Conservation (phyloP, 345 rosid species). For the Linum tenue region DNA sequence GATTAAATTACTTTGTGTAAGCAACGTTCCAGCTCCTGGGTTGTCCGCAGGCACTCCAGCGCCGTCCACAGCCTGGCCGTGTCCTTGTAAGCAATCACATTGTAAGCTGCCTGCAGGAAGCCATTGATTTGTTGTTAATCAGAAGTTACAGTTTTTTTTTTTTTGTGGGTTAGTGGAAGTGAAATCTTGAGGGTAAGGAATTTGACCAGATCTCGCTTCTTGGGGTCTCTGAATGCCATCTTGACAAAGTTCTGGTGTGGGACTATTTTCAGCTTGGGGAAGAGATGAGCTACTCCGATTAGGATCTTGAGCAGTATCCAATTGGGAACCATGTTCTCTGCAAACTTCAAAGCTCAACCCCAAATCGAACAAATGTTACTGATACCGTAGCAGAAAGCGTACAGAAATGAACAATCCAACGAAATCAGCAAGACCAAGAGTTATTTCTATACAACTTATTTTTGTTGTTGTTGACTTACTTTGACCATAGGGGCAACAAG, state of each 20-base stretch:
- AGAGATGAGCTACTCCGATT: slow-evolving; percentile 57
- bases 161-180: not conserved
- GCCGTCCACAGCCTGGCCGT: slow-evolving; percentile 75
- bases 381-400: not conserved
- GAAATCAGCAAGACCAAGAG: not conserved
- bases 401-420: too few species aligned
- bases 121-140: not conserved
- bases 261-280: slow-evolving; percentile 77
- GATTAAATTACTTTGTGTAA: slow-evolving; percentile 37
- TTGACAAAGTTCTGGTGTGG: slow-evolving; percentile 82
- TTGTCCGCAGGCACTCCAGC: slow-evolving; percentile 59
- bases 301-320: slow-evolving; percentile 42
- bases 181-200: slow-evolving; percentile 3
- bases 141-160: not conserved
- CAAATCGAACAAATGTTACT: not conserved
- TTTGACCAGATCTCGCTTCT: slow-evolving; percentile 53
- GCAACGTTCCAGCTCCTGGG: slow-evolving; percentile 61
- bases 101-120: slow-evolving; percentile 54
- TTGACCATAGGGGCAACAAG: slow-evolving; percentile 98
- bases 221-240: slow-evolving; percentile 54
- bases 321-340: slow-evolving; percentile 80
- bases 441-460: too few species aligned
- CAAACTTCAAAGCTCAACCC: slow-evolving; percentile 40
- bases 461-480: slow-evolving; percentile 34
- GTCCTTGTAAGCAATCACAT: slow-evolving; percentile 62